These are phyloP conservation scores for Luzula sylvatica DNA, from an alignment of 176 grass and related monocot species.

Conservation along the genomic window DNA sequence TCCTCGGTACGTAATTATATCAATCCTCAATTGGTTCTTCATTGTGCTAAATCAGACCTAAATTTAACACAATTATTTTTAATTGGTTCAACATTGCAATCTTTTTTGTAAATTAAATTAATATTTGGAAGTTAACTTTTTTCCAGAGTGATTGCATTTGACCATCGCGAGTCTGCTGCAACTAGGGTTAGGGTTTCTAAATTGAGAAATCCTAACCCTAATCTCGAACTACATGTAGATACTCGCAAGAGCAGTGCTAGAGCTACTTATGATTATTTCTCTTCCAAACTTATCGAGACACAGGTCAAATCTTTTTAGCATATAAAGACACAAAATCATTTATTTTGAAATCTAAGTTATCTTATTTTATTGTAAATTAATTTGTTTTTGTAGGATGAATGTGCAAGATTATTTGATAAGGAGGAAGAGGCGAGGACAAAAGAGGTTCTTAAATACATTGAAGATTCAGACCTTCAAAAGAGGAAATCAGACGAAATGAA, in stretches of 20 bases:
- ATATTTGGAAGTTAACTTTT: neutral
- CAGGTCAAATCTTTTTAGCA: neutral
- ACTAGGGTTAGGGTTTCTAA: slow-evolving; percentile 43
- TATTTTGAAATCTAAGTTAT: neutral
- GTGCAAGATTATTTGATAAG: slow-evolving; percentile 29
- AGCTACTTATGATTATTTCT: slow-evolving; percentile 73
- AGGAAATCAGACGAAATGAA: slow-evolving; percentile 48
- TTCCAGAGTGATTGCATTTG: slow-evolving; percentile 75
- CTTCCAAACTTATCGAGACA: slow-evolving; percentile 16
- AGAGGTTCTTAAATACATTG: slow-evolving; percentile 53
- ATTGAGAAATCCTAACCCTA: slow-evolving; percentile 29
- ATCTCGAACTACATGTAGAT: slow-evolving; percentile 64
- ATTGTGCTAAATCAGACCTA: no score
- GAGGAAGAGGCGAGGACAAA: slow-evolving; percentile 38
- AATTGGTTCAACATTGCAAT: neutral
- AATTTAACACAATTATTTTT: neutral
- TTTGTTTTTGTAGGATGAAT: slow-evolving; percentile 24
- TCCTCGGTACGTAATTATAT: slow-evolving; percentile 45
- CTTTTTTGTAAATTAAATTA: neutral
- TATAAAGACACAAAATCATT: slow-evolving; percentile 12
- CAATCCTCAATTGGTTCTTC: no score
- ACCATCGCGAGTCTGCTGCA: slow-evolving; percentile 52
- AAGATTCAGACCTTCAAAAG: slow-evolving; percentile 56
- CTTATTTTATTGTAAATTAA: neutral
- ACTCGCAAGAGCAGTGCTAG: slow-evolving; percentile 40